phyloP scores from a whole-genome alignment of 2,329 filamentous ascomycete species.

The Onygenales sp. region DNA sequence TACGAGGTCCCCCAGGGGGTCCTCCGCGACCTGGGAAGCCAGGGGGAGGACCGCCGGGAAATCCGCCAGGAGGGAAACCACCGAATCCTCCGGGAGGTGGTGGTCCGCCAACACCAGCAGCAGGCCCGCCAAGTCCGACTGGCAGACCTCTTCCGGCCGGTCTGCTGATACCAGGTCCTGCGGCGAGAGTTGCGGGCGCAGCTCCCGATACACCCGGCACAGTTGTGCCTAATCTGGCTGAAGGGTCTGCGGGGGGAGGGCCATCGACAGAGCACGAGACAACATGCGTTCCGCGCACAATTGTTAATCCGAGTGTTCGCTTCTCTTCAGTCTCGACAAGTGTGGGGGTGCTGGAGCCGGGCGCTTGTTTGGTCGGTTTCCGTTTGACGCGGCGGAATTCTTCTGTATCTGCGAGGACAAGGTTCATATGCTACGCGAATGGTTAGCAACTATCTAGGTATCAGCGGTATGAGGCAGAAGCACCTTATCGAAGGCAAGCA shows the following conservation, averaged over 20 bases:
- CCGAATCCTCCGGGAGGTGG: slow-evolving; percentile 52
- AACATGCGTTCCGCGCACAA: slow-evolving; percentile 88
- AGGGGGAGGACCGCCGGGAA: slow-evolving; percentile 40
- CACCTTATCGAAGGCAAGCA: slow-evolving; percentile 98
- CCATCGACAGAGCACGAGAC: slow-evolving; percentile 93
- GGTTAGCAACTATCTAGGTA: neutral
- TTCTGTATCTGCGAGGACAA: slow-evolving; percentile 96
- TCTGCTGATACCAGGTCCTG: slow-evolving; percentile 82
- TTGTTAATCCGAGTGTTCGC: slow-evolving; percentile 88
- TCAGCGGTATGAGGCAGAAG: neutral
- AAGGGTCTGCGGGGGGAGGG: slow-evolving; percentile 87
- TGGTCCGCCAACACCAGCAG: slow-evolving; percentile 74
- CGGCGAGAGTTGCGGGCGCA: slow-evolving; percentile 58
- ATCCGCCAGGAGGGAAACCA: slow-evolving; percentile 31
- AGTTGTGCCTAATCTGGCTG: slow-evolving; percentile 73
- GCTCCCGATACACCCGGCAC: slow-evolving; percentile 52
- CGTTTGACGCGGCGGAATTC: slow-evolving; percentile 89
- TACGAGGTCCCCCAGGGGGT: slow-evolving; percentile 41
- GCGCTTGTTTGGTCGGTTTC: slow-evolving; percentile 60
- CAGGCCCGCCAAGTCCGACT: slow-evolving; percentile 78
- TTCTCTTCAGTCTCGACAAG: slow-evolving; percentile 90
- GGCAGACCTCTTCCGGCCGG: slow-evolving; percentile 80
- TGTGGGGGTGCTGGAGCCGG: slow-evolving; percentile 50
- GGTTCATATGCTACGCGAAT: slow-evolving; percentile 82
- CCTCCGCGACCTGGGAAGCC: slow-evolving; percentile 44